Conservation (phyloP, 768 basidiomycete species). For the Gautieria morchelliformis region DNA sequence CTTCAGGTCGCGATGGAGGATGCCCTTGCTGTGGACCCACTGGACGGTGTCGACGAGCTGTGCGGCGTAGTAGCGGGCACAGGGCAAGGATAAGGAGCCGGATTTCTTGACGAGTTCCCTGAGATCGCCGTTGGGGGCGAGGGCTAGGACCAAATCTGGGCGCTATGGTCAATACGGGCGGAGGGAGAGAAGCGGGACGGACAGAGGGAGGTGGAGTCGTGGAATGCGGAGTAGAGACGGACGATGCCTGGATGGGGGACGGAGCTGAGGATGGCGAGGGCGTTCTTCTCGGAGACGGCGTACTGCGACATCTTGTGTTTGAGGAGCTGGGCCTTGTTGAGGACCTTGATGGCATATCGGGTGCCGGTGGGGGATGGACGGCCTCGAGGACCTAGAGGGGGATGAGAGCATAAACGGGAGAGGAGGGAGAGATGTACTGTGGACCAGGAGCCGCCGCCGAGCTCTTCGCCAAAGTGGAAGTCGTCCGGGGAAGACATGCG, state of each 20-base stretch:
- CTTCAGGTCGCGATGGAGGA: conserved; percentile 32
- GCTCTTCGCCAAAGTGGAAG: conserved; percentile 23
- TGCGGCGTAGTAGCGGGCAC: conserved; percentile 35
- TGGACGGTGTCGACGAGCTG: conserved; percentile 33
- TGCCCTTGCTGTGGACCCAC: conserved; percentile 36
- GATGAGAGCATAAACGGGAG: too few species aligned
- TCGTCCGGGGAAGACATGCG: conserved; percentile 13
- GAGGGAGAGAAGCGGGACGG: conserved; percentile 7
- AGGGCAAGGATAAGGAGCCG: conserved; percentile 33
- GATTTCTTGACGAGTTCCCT: conserved; percentile 13
- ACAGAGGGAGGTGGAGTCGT: conserved; percentile 27
- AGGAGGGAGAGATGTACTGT: conserved; percentile 17
- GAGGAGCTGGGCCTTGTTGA: conserved; percentile 28
- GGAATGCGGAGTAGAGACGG: conserved; percentile 28
- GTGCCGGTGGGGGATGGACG: conserved; percentile 16
- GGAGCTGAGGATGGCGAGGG: conserved; percentile 15
- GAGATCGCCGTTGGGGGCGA: conserved; percentile 12
- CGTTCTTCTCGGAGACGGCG: conserved; percentile 26
- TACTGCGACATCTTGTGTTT: conserved; percentile 28
- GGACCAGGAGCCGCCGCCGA: conserved; percentile 27
- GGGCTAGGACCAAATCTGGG: conserved; percentile 8
- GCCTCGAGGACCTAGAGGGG: conserved; percentile 16
- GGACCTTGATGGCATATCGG: conserved; percentile 27
- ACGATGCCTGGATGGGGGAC: conserved; percentile 27
- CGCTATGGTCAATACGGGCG: not conserved